Base-by-base conservation (phyloP, 2,329 filamentous ascomycete genomes). In the Tolypocladium cylindrosporum region DNA sequence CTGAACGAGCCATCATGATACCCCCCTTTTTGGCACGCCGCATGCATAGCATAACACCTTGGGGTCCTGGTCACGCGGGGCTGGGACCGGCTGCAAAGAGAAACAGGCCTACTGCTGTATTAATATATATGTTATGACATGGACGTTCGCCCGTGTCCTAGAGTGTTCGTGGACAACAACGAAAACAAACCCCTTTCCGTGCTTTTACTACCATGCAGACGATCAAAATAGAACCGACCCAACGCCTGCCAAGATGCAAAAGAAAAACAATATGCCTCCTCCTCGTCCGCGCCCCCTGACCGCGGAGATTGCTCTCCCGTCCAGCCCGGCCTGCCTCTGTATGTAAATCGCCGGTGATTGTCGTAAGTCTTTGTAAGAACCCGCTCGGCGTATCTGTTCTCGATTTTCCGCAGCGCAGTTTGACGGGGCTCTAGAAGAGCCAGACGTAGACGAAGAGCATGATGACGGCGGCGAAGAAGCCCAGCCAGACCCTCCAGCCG, bases 401-500 rank as follows among this genome's bases (percentile, higher is more conserved):
- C 31, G 3, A 1, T 34, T 34, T 6, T 31, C 24, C 24, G 24
- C 4, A 9, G 16, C 10, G 48, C 16, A 13, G 19, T 1, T 36
- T 4, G 21, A 9, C n/a, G 41, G n/a, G 39, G 39, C 13, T 53
- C 81, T 71, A 93, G 68, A 90, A 94, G 60, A 96, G 73, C 92
- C 93, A 97, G 59, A 97, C 93, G 72, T 93, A 99, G 64, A 85
- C 84, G 73, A 99, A 99, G 64, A 97, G 72, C 57, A 93, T 70
- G 61, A 88, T 83, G 21, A 97, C 90, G 41, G 86, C 89, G 7
- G 85, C 80, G 71, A 99, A 96, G 75, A 99, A 99, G 50, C 78
- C 80, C 55, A 97, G 72, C 94, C 94, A 99, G 58, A 92, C 89
- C 74, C 84, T 93, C 94, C 94, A 99, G 67, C 91, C 88, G 11